Evolutionary conservation across 768 basidiomycete species (phyloP).

Genomic region (Naematelia encephala): DNA sequence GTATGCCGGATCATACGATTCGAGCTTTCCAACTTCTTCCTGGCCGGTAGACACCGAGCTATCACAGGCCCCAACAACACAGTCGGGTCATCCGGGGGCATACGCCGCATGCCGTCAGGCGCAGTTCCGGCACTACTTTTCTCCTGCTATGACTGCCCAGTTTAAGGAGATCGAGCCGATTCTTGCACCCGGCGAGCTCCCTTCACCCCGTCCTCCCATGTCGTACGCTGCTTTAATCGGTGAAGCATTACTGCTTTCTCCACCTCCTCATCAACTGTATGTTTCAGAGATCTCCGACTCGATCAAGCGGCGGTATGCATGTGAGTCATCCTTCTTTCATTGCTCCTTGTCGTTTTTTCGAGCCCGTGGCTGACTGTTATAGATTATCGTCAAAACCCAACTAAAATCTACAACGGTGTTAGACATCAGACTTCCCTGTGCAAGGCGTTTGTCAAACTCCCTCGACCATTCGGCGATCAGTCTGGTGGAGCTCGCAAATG

Average conservation of each 20-base stretch:
- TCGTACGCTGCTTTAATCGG: slow-evolving; percentile 49
- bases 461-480: slow-evolving; percentile 48
- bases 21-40: background rate
- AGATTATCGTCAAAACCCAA: slow-evolving; percentile 49
- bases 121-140: slow-evolving; percentile 4
- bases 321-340: slow-evolving; percentile 25
- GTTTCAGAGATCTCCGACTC: slow-evolving; percentile 46
- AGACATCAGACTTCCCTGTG: slow-evolving; percentile 49
- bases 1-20: background rate
- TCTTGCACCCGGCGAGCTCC: slow-evolving; percentile 42
- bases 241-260: slow-evolving; percentile 41
- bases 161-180: slow-evolving; percentile 39
- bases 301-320: slow-evolving; percentile 44
- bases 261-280: slow-evolving; percentile 44
- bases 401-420: slow-evolving; percentile 50
- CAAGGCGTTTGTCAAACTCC: slow-evolving; percentile 48
- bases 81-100: background rate
- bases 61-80: background rate
- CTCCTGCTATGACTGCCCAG: slow-evolving; percentile 6
- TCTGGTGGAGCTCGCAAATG: slow-evolving; percentile 47
- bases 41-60: background rate
- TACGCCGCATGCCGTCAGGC: background rate
- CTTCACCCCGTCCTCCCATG: slow-evolving; percentile 41
- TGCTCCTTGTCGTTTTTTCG: background rate
- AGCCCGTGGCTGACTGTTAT: slow-evolving; percentile 4